Base-by-base conservation (phyloP, 768 basidiomycete genomes). In the Macrolepiota dolichaula region DNA sequence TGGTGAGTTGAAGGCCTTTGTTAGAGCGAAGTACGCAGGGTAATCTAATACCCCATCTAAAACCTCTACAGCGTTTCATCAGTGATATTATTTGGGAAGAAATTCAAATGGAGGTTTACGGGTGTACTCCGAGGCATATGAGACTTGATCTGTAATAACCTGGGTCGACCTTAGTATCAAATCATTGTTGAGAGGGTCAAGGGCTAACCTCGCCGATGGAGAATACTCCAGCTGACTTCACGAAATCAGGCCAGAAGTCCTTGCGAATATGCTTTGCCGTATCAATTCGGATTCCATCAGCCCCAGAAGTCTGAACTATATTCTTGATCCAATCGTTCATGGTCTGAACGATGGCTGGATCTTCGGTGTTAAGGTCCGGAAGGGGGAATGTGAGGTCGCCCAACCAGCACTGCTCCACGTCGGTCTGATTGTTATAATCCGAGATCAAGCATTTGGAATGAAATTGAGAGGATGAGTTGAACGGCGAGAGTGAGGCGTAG, bases 221-320 rank as follows among this genome's bases (percentile, higher is more conserved):
- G 73, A 84, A 91, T 1, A 90, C 85, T 6, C 84, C 88, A 0
- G 88, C 86, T 3, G 81, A 77, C 55, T 72, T 69, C 57, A 81
- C 81, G 65, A 92, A 91, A 27, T 69, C 73, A 1, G 83, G 79
- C 89, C 88, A 92, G 70, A 91, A 92, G 55, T 79, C 75, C 50
- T 80, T 76, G 32, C 82, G 77, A 60, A 91, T 79, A 68, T 92
- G 91, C 70, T 73, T 75, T 32, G 74, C 72, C 50, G 75, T 87
- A 66, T 91, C 91, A 66, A 91, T 85, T 47, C 91, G 81, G 60
- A 92, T 76, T 17, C 89, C 88, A 68, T 92, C 90, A 53, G 88
- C 79, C 29, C 71, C 73, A 69, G 84, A 91, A 58, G 80, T 77
- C 22, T 73, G 63, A 9, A 91, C 85, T 24, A 89, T 75, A 19